Evolutionary conservation across 768 basidiomycete genomes (phyloP).

Genomic region (Phlebiopsis gigantea): DNA sequence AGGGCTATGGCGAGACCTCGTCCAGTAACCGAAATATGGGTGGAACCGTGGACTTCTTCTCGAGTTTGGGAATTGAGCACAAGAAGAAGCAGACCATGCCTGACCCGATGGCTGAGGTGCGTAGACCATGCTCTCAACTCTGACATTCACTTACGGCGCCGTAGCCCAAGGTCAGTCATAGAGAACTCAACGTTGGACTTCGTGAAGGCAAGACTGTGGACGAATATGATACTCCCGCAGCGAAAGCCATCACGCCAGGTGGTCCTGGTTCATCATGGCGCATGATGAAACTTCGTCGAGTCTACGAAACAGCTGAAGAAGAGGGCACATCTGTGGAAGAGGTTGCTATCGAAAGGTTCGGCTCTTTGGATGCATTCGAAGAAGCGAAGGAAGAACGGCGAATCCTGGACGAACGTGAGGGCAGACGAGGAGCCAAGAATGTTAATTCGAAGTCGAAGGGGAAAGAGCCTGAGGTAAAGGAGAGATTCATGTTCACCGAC

Average conservation of each 20-base stretch:
- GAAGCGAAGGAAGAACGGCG: conserved; percentile 85
- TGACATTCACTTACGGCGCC: conserved; percentile 5
- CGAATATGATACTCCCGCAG: conserved; percentile 36
- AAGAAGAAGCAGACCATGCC: conserved; percentile 64
- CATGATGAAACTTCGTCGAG: conserved; percentile 91
- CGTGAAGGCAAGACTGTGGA: conserved; percentile 35
- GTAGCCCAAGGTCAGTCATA: conserved; percentile 56
- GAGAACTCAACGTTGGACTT: conserved; percentile 59
- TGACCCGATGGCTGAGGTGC: conserved; percentile 64
- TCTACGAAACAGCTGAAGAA: conserved; percentile 88
- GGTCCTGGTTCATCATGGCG: conserved; percentile 95
- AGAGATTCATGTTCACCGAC: conserved; percentile 67
- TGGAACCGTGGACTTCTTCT: conserved; percentile 84
- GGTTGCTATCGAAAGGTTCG: conserved; percentile 86
- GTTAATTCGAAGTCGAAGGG: conserved; percentile 31
- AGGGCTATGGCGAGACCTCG: conserved; percentile 56
- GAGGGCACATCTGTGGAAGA: conserved; percentile 69
- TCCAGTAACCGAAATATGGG: conserved; percentile 40
- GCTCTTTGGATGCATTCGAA: conserved; percentile 76
- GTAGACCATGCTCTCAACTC: conserved; percentile 9
- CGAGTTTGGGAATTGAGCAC: conserved; percentile 71
- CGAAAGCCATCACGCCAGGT: conserved; percentile 63
- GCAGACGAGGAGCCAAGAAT: conserved; percentile 37
- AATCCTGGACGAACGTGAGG: conserved; percentile 78
- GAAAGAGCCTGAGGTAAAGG: conserved; percentile 32